Conservation (phyloP, 2,329 filamentous ascomycete species). For the Penicillium sp. region DNA sequence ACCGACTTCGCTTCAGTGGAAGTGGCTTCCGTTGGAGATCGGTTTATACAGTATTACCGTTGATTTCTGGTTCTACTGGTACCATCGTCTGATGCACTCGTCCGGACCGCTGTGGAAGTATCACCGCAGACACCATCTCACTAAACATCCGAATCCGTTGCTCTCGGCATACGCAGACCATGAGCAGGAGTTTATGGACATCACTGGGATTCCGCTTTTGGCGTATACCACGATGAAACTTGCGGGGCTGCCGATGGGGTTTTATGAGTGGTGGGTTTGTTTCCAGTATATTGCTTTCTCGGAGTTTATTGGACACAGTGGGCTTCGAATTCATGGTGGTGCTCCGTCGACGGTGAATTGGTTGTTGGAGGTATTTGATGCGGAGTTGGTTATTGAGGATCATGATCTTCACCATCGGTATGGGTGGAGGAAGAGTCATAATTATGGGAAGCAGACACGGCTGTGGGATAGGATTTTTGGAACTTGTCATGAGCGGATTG, state of each 20-base stretch:
- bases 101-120: constrained; percentile 43
- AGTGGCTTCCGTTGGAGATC: constrained; percentile 39
- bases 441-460: constrained; percentile 39
- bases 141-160: constrained; percentile 48
- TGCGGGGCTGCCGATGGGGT: constrained; percentile 46
- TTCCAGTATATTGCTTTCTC: constrained; percentile 46
- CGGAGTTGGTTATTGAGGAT: constrained; percentile 47
- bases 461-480: constrained; percentile 42
- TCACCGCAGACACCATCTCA: constrained; percentile 49
- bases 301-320: constrained; percentile 23
- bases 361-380: constrained; percentile 36
- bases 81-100: constrained; percentile 44
- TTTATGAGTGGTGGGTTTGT: constrained; percentile 52
- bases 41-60: constrained; percentile 25
- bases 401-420: constrained; percentile 44
- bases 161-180: constrained; percentile 45
- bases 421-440: constrained; percentile 39
- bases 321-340: constrained; percentile 35
- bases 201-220: constrained; percentile 43
- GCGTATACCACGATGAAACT: constrained; percentile 39
- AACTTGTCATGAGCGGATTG: constrained; percentile 39
- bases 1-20: constrained; percentile 27
- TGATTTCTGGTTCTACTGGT: constrained; percentile 29
- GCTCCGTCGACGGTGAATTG: constrained; percentile 38
- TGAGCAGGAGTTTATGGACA: constrained; percentile 48